phyloP scores from a whole-genome alignment of 2,329 filamentous ascomycete genomes.

The Didymella lethalis region DNA sequence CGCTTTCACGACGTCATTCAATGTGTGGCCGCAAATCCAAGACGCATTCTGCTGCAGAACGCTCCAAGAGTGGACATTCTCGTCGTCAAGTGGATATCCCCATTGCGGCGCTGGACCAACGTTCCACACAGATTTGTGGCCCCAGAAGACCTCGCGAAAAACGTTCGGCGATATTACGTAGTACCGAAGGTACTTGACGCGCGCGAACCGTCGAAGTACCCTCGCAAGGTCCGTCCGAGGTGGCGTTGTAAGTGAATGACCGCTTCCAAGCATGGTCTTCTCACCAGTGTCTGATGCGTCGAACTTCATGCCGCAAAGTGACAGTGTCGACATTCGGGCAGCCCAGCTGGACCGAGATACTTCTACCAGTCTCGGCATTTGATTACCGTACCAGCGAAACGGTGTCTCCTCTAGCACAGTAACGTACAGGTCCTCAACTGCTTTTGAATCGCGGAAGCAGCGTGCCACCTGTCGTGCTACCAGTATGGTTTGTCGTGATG shows the following conservation, averaged over 20 bases:
- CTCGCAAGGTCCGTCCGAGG: too few species aligned
- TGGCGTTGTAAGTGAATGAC: neutral
- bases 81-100: constrained; percentile 3
- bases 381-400: neutral
- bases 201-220: too few species aligned
- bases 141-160: neutral
- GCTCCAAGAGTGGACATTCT: neutral
- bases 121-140: neutral
- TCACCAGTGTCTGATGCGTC: neutral
- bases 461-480: constrained; percentile 11
- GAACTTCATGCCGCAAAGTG: constrained; percentile 5
- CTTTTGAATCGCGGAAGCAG: constrained; percentile 9
- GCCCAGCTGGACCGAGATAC: constrained; percentile 5
- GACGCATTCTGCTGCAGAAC: neutral
- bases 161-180: too few species aligned
- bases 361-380: neutral
- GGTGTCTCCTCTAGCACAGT: constrained; percentile 17
- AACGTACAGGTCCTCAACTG: constrained; percentile 8
- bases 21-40: neutral
- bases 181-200: too few species aligned
- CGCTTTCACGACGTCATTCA: neutral
- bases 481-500: constrained; percentile 13
- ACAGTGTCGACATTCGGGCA: constrained; percentile 5
- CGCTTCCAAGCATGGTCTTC: too few species aligned
- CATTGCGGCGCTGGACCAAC: neutral